These are phyloP conservation scores for Septoria petroselini DNA, from an alignment of 2,329 filamentous ascomycete species.

Conservation along the genomic window DNA sequence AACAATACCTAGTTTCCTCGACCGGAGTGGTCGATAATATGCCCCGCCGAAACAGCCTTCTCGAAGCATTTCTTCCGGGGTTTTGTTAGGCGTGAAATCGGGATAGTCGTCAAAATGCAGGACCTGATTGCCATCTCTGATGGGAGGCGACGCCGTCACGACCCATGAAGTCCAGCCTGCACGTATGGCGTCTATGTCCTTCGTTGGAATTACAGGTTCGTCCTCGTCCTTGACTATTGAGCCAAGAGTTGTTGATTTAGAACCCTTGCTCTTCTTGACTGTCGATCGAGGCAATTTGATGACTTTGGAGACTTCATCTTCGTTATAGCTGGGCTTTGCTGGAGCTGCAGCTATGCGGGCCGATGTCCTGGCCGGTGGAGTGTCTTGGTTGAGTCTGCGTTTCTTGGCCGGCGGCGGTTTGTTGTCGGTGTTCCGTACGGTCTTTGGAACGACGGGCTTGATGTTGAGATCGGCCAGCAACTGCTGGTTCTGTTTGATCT, in stretches of 20 bases:
- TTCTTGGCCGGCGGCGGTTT: slow-evolving; percentile 42
- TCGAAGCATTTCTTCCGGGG: slow-evolving; percentile 51
- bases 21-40: slow-evolving; percentile 52
- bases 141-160: slow-evolving; percentile 41
- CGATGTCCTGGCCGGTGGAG: slow-evolving; percentile 45
- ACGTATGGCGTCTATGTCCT: slow-evolving; percentile 37
- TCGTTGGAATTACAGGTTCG: slow-evolving; percentile 28
- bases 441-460: slow-evolving; percentile 28
- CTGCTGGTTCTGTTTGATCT: slow-evolving; percentile 51
- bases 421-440: slow-evolving; percentile 19
- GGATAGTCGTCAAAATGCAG: slow-evolving; percentile 49
- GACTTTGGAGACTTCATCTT: slow-evolving; percentile 36
- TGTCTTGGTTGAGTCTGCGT: slow-evolving; percentile 37
- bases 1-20: slow-evolving; percentile 43
- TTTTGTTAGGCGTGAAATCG: slow-evolving; percentile 53
- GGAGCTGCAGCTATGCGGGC: slow-evolving; percentile 47
- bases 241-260: slow-evolving; percentile 4
- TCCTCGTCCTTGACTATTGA: slow-evolving; percentile 11
- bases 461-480: slow-evolving; percentile 50
- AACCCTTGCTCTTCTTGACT: slow-evolving; percentile 12
- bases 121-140: slow-evolving; percentile 42
- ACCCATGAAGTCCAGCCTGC: slow-evolving; percentile 48
- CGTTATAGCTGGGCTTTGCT: slow-evolving; percentile 39
- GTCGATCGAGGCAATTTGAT: slow-evolving; percentile 29
- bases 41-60: slow-evolving; percentile 54